Base-by-base conservation (phyloP, 192 early-diverging fungal genomes). In the Gamsiella multidivaricata region DNA sequence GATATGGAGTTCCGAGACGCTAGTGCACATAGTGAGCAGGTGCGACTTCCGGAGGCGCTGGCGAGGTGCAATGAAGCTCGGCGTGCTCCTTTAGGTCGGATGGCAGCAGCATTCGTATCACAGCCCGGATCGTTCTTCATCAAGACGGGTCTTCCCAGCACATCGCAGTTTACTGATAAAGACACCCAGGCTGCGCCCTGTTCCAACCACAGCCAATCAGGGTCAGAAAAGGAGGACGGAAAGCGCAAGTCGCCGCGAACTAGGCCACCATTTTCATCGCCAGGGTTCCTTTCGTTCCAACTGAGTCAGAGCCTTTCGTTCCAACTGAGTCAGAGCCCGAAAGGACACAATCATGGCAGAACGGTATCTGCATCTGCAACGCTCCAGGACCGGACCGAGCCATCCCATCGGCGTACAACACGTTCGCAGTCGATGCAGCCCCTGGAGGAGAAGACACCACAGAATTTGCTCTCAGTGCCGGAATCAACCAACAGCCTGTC, bases 111-210 rank as follows among this genome's bases (percentile, higher is more conserved):
- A 0, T 76, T 76, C 42, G 50, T 54, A 2, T 61, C 73, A 17
- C 73, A 76, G 53, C 64, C 73, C 1, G 73, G 73, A 25, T 54
- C 73, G 6, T 76, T 76, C 15, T 55, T 65, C 5, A 76, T 76
- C 22, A 39, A 59, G 52, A 76, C 71, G 5, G 45, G 12, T 12
- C n/a, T 18, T 5, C 45, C 17, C 4, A 46, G 12, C 45, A 14
- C 7, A 10, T 41, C 39, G 14, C 7, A 14, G 14, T 10, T 41
- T 14, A 7, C 39, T 10, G 14, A 14, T 14, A 41, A 41, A 41
- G 39, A 14, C 14, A 14, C 8, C 14, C 39, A 41, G 39, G 39
- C 7, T 41, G 7, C 39, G 14, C 14, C 39, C 7, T 10, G 14
- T 41, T 14, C 14, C 39, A 41, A 41, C 39, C 9, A 5, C n/a